Conservation (phyloP, 768 basidiomycete genomes). For the Pholiota molesta region DNA sequence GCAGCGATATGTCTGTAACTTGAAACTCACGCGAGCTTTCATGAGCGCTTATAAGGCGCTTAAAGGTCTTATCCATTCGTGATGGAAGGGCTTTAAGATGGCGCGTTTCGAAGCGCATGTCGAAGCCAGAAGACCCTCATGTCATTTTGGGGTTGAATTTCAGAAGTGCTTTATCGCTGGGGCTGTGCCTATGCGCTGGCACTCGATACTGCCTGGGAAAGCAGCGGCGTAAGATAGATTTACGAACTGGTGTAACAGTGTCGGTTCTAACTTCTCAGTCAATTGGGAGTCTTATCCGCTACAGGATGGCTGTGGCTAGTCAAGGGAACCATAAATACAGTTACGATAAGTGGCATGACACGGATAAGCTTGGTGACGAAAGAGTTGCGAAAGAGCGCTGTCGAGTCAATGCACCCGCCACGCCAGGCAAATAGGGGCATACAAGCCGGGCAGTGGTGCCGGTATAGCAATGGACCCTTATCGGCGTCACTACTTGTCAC, state of each 20-base stretch:
- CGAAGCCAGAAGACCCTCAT: not conserved
- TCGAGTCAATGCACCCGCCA: conserved; percentile 25
- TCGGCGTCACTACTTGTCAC: conserved; percentile 14
- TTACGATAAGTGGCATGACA: not conserved
- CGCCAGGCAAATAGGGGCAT: conserved; percentile 19
- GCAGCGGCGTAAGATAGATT: not conserved
- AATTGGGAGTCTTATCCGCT: not conserved
- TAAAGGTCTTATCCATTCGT: not conserved
- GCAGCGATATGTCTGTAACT: not conserved
- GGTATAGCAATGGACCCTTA: conserved; percentile 17
- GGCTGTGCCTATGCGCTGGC: conserved; percentile 10
- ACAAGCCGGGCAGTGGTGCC: conserved; percentile 15
- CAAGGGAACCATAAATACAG: not conserved
- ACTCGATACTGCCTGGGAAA: conserved; percentile 2
- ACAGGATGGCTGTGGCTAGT: not conserved
- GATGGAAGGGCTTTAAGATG: too few species aligned
- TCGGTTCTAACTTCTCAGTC: too few species aligned
- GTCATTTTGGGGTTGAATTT: conserved; percentile 6
- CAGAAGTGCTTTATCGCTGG: not conserved
- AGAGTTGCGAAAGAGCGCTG: conserved; percentile 9
- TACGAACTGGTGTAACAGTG: not conserved
- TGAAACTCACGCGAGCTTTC: not conserved
- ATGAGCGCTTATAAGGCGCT: not conserved
- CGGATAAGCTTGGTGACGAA: not conserved
- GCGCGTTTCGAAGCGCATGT: not conserved